Base-by-base conservation (phyloP, 2,329 filamentous ascomycete species). In the Fusarium drepaniforme region DNA sequence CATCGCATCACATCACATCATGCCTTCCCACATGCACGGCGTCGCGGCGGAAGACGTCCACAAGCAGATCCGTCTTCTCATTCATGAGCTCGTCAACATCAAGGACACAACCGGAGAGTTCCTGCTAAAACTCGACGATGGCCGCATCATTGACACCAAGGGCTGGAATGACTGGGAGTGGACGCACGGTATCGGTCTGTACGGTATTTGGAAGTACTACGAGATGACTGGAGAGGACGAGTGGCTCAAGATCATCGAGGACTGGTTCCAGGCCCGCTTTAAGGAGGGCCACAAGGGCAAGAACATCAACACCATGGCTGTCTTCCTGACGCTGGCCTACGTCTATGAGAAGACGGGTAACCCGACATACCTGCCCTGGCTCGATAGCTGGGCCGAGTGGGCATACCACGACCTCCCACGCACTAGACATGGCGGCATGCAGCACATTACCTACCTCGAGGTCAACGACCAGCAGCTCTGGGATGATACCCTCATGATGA, bases 401-500 rank as follows among this genome's bases (percentile, higher is more conserved):
- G 92, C 93, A 2, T 94, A 94, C 89, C 86, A 94, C 81, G 93
- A 94, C 61, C 87, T 96, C 33, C 90, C 90, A 15, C 88, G 93
- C 46, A 96, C 94, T 1, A 90, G 89, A 60, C 92, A 91, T 79
- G 93, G 91, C 57, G 87, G 92, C 67, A 93, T 95, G 86, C 93
- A 95, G 82, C 93, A 94, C 82, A 90, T 93, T 71, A 96, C 93
- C 0, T 95, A 95, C 77, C 83, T 92, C 37, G 88, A 90, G 3
- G 87, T 89, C 73, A 95, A 96, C 82, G 87, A 91, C 72, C 88
- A 94, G 81, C 92, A 96, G 84, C 86, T 96, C 25, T 96, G 94
- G 94, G 94, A 95, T 76, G 94, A 96, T 81, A 96, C 94, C 8
- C 86, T 96, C 53, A 96, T 96, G 93, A 96, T 96, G 94, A 95